Conservation (phyloP, 495 filamentous ascomycete genomes). For the Penicillium chermesinum region DNA sequence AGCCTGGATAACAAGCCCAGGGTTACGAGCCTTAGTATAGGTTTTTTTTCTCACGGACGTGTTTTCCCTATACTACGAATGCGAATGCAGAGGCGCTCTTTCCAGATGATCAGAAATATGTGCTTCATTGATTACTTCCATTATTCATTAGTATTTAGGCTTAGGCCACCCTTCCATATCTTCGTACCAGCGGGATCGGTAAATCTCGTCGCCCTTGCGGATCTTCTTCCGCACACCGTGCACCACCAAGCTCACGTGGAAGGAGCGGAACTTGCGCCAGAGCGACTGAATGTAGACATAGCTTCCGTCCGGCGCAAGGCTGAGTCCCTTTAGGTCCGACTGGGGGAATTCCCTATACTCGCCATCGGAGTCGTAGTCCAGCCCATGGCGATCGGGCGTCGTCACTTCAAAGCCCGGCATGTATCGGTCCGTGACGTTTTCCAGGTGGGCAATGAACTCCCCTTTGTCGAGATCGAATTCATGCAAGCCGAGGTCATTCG, state of each 20-base stretch:
- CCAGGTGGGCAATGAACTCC: background rate
- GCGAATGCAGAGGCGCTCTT: constrained; percentile 3
- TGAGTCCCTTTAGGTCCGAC: constrained; percentile 28
- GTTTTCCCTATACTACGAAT: constrained; percentile 1
- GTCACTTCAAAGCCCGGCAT: constrained; percentile 28
- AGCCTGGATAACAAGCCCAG: background rate
- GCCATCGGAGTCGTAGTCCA: constrained; percentile 11
- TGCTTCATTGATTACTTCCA: background rate
- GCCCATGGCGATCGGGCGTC: constrained; percentile 21
- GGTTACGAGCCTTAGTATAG: background rate
- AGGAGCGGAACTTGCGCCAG: constrained; percentile 18
- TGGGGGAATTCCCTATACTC: constrained; percentile 20
- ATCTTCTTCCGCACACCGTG: constrained; percentile 17
- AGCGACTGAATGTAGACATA: constrained; percentile 27
- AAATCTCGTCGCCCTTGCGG: constrained; percentile 24
- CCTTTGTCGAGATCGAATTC: constrained; percentile 20
- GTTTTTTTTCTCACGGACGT: background rate
- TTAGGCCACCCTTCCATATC: constrained; percentile 30
- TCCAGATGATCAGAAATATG: background rate
- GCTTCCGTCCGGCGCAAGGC: constrained; percentile 22
- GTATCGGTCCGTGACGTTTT: constrained; percentile 18
- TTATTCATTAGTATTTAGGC: constrained; percentile 12
- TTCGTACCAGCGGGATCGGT: constrained; percentile 26
- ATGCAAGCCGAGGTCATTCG: constrained; percentile 21
- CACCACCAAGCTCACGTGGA: constrained; percentile 23